Evolutionary conservation across 2,329 filamentous ascomycete genomes (phyloP), one percentile per base, ranked within the genome.

Genomic region (Fusarium sp.): DNA sequence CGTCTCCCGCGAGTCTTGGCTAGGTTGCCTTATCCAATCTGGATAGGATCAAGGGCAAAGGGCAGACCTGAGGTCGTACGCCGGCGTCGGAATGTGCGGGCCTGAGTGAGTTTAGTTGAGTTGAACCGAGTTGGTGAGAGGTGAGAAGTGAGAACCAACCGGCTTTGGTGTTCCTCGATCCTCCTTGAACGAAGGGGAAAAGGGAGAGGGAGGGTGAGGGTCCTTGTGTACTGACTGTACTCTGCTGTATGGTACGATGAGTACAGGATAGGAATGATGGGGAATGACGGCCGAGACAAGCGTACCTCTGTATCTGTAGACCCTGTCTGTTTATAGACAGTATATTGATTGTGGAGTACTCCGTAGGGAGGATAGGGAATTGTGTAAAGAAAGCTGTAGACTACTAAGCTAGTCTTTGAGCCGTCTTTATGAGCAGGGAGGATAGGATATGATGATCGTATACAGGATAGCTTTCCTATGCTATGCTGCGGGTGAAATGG

Each of bases 221-320:
- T 46, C 18, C 28, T 55, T 14, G 23, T 34, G 28, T 48, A 37
- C 34, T 37, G 18, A 37, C 34, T 37, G 18, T 37, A 37, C 34
- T 37, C 10, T 37, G 18, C 18, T n/a, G 34, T 37, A 37, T n/a
- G 34, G 34, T 37, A 46, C 41, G 30, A 18, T 37, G 21, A 21
- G 28, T 14, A 55, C 28, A 30, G 52, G 72, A 60, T 59, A 57
- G 70, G 67, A 70, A 70, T 70, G 66, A 70, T 70, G 58, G 75
- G 76, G 79, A 80, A 79, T 80, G 79, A 76, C 63, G 76, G 67
- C 74, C 78, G 74, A 80, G 79, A 80, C 78, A 80, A 68, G 66
- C 34, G 41, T 60, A 54, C 41, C 41, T 21, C 41, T 42, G 6
- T 37, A 37, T 37, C 18, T 37, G 6, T n/a, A n/a, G 18, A 37